Conservation (phyloP, 139 green algal species). For the Auxenochlorella pyrenoidosa region DNA sequence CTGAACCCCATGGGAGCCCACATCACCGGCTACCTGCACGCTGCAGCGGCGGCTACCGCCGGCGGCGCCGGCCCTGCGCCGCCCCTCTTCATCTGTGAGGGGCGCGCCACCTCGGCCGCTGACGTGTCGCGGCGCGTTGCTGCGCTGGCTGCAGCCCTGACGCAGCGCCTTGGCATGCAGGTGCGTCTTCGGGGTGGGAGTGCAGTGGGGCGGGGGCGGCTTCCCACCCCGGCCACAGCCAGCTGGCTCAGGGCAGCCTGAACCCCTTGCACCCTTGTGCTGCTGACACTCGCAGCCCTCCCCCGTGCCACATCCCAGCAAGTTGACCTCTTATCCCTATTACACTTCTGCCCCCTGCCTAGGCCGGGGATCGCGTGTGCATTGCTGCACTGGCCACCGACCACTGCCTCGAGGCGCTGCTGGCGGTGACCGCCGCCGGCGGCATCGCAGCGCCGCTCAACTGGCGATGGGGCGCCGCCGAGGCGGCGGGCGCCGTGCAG, state of each 20-base stretch:
- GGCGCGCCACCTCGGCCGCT: constrained; percentile 5
- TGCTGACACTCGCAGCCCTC: neutral
- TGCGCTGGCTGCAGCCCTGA: constrained; percentile 49
- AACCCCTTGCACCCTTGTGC: too few species aligned
- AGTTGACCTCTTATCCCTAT: too few species aligned
- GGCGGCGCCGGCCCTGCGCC: neutral
- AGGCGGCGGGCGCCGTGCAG: constrained; percentile 13
- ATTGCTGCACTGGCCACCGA: constrained; percentile 54
- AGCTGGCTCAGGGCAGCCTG: neutral
- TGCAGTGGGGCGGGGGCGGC: constrained; percentile 47
- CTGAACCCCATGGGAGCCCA: constrained; percentile 10
- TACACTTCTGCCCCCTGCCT: neutral
- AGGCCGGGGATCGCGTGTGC: constrained; percentile 54
- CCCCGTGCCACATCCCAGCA: neutral
- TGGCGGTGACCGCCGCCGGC: constrained; percentile 66
- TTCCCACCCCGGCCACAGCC: neutral
- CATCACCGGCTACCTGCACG: constrained; percentile 24
- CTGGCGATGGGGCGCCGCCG: constrained; percentile 50
- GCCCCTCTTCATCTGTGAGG: constrained; percentile 38
- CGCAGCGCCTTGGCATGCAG: constrained; percentile 26
- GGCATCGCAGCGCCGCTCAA: constrained; percentile 79
- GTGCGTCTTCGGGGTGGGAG: neutral
- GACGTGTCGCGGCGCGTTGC: constrained; percentile 48
- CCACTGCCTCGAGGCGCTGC: constrained; percentile 59
- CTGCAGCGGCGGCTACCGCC: neutral